Evolutionary conservation across 2,329 filamentous ascomycete species (phyloP), one percentile per base, ranked within the genome.

Genomic region (Botrytis fragariae): DNA sequence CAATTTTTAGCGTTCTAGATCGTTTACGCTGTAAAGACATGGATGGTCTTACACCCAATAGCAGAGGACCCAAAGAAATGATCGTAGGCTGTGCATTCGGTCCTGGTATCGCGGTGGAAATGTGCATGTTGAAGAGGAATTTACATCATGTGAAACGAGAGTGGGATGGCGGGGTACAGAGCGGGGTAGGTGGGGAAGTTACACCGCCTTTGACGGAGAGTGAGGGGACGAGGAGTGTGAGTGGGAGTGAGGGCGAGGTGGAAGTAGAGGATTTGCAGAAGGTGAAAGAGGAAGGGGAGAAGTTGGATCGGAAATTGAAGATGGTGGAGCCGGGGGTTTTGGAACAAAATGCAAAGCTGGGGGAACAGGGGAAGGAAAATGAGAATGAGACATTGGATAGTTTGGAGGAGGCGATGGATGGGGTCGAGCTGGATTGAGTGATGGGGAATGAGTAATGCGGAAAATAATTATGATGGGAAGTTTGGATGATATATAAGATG

Each of bases 21-120:
- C 84, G 86, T 20, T 77, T 93, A 76, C 84, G 90, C 9, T 80
- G 83, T 35, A 88, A 88, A 77, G 87, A 89, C 16, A 90, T 90
- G 88, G 88, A 90, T 73, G 83, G 82, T 5, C 69, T 87, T 12
- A 87, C 87, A 0, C 87, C 87, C 0, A 84, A 80, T 1, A 87
- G 86, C 3, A 82, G 82, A 81, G 82, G 70, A 77, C 65, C 65
- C 0, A 85, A 85, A 51, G 88, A 92, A 64, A 87, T 89, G 73
- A 85, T 93, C 8, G 86, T 92, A 1, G 90, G 88, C 1, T 91
- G 89, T 76, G 91, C 90, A 2, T 93, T 93, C 79, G 91, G 91
- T 0, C 91, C 91, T 0, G 91, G 91, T 0, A 89, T 93, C 76
- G 81, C 87, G 8, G 86, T 92, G 44, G 91, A 93, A 82, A 91